A percentile compares a stretch with the other conserved stretches of the same genome.
These are phyloP conservation scores for Tricholoma sp. DNA, from an alignment of 768 basidiomycete genomes.

Conservation along the genomic window DNA sequence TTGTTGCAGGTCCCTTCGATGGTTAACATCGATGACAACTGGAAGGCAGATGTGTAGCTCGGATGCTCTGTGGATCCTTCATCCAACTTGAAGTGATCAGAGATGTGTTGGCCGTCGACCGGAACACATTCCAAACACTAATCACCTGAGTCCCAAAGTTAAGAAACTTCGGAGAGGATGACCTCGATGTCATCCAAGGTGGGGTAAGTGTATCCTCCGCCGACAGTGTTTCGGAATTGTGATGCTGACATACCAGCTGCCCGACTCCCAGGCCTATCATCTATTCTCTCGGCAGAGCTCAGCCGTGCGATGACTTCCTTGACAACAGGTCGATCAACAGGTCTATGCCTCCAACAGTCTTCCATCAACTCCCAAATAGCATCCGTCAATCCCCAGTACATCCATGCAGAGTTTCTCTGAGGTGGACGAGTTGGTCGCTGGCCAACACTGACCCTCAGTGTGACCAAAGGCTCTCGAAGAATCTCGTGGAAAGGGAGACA, in stretches of 20 bases:
- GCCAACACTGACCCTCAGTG: constrained; percentile 12
- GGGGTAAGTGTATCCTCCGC: background rate
- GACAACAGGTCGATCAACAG: constrained; percentile 14
- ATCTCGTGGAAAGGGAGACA: constrained; percentile 17
- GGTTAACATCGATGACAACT: too few species aligned
- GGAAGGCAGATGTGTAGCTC: too few species aligned
- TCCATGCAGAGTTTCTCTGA: constrained; percentile 5
- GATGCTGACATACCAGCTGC: background rate
- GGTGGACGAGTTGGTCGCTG: constrained; percentile 16
- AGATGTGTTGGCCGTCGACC: too few species aligned
- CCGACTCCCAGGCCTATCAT: background rate
- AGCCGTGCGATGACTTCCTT: background rate
- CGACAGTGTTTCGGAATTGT: background rate
- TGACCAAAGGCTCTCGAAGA: constrained; percentile 11
- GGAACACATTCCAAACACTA: too few species aligned
- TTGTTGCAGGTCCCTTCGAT: too few species aligned
- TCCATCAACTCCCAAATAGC: constrained; percentile 19
- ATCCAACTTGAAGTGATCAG: too few species aligned
- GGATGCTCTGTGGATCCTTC: too few species aligned
- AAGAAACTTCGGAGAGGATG: too few species aligned
- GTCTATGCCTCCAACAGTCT: constrained; percentile 20
- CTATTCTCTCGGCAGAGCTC: background rate
- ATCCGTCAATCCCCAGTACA: constrained; percentile 13
- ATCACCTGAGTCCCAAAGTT: too few species aligned
- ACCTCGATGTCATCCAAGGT: too few species aligned